Base-by-base conservation (phyloP, 2,329 filamentous ascomycete species). In the Venturiaceae sp. region DNA sequence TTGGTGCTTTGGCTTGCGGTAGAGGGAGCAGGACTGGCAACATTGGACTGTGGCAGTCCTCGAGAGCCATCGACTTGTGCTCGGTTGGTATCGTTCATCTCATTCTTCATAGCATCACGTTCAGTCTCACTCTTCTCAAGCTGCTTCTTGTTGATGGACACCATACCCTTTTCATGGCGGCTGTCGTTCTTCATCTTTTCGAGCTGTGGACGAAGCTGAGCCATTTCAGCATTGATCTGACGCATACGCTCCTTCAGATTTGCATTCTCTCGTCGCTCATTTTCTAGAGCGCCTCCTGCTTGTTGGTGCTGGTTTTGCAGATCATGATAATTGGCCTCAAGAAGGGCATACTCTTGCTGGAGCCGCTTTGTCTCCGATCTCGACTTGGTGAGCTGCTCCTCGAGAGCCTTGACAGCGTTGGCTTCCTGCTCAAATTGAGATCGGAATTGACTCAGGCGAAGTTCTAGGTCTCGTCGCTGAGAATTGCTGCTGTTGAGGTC, bases 101-200 rank as follows among this genome's bases (percentile, higher is more conserved):
- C 92, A 1, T 78, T 76, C 75, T 91, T 92, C 39, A 96, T 77
- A 76, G 90, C 92, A 61, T 97, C 92, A 33, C 89, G 83, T 71
- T 97, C 92, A 53, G 83, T 83, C 72, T 99, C 94, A 59, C 87
- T 90, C 0, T 92, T 96, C 36, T 87, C 83, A 61, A 97, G 78
- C 74, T 99, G 94, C 76, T 99, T 99, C 80, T 95, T 97, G 76
- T 96, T 96, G 75, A 99, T 99, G 46, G 94, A 92, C 32, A 95
- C 92, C 63, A 97, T 80, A 19, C 94, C 94, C 75, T 95, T 97
- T 69, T 97, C 92, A 71, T 97, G 94, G 44, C 94, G 85, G 28
- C 91, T 91, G 65, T 96, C 91, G 13, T 87, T 90, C 70, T 88
- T 91, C 66, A 95, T 80, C 77, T 96, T 97, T 71, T 99, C 94